Evolutionary conservation across 169 alveolate genomes (phyloP).

Genomic region (Perkinsus chesapeaki): DNA sequence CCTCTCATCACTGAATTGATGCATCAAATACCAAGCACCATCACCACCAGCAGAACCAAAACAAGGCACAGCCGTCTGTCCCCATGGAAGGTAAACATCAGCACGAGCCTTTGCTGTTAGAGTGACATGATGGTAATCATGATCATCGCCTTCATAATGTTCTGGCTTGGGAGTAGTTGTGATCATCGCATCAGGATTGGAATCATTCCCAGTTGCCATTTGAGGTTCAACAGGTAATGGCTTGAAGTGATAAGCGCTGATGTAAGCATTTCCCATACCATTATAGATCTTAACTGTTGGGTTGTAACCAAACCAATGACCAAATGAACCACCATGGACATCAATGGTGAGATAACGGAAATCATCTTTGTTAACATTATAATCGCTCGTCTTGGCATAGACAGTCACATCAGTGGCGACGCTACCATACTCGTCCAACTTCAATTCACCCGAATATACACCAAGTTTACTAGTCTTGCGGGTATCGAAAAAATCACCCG

Average conservation of each 20-base stretch:
- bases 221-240: neutral
- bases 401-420: neutral
- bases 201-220: neutral
- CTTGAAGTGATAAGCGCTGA: neutral
- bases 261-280: neutral
- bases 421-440: neutral
- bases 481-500: too few species aligned
- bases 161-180: neutral
- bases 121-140: neutral
- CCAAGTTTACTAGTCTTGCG: neutral
- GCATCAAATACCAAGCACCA: neutral
- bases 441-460: neutral
- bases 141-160: neutral
- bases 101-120: neutral
- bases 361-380: neutral
- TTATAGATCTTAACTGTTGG: neutral
- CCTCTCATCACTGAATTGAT: neutral
- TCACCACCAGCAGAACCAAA: neutral
- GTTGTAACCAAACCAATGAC: neutral
- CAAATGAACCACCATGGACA: neutral
- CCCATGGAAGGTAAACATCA: neutral
- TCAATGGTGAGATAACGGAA: neutral
- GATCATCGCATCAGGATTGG: neutral
- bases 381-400: neutral
- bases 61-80: neutral